These are phyloP conservation scores for Phragmites australis DNA, from an alignment of 176 grass and related monocot genomes.

Conservation along the genomic window DNA sequence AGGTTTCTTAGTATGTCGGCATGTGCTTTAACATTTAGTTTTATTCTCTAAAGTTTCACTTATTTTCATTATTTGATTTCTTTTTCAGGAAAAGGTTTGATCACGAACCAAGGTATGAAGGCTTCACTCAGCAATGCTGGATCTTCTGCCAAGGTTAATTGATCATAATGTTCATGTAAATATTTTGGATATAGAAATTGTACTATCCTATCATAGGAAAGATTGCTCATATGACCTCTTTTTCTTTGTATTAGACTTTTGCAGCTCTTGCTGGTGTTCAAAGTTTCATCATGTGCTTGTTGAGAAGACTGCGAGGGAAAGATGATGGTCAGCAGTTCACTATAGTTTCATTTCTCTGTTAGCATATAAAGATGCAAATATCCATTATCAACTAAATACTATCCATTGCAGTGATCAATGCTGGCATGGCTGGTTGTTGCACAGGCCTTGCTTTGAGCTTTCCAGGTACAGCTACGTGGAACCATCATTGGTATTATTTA, in stretches of 20 bases:
- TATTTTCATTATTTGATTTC: conserved; percentile 9
- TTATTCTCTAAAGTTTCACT: conserved; percentile 16
- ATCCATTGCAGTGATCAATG: conserved; percentile 67
- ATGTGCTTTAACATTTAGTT: background rate
- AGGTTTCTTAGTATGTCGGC: background rate
- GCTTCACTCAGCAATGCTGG: conserved; percentile 73
- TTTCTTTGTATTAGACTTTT: conserved; percentile 62
- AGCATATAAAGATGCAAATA: conserved; percentile 17
- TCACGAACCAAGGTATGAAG: conserved; percentile 70
- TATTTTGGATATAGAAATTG: conserved; percentile 10
- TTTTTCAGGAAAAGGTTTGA: conserved; percentile 74
- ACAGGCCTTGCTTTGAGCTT: conserved; percentile 93
- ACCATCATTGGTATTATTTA: background rate
- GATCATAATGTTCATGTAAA: conserved; percentile 7
- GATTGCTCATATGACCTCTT: background rate
- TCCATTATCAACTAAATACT: conserved; percentile 25
- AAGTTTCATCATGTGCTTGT: conserved; percentile 81
- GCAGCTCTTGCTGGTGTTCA: conserved; percentile 84
- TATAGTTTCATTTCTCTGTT: conserved; percentile 8
- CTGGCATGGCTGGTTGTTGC: conserved; percentile 81
- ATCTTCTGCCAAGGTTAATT: conserved; percentile 82
- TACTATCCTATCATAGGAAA: conserved; percentile 6
- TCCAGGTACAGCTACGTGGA: conserved; percentile 62
- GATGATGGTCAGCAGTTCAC: conserved; percentile 61
- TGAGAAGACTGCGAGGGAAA: conserved; percentile 84